Conservation (phyloP, 352 stramenopile species). For the Phytophthora melonis region DNA sequence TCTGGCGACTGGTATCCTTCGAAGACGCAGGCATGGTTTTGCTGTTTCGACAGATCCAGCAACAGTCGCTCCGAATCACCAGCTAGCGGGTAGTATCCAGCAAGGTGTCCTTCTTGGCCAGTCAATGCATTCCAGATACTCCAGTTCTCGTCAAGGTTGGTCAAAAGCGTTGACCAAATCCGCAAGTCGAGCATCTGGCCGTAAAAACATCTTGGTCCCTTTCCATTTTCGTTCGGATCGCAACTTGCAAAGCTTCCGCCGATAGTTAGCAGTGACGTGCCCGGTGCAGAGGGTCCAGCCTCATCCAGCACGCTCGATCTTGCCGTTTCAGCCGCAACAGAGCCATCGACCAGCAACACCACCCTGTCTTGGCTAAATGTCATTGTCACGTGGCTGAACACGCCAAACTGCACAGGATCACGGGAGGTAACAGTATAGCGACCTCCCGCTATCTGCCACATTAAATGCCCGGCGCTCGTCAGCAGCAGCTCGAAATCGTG, state of each 20-base stretch:
- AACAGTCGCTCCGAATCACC: slow-evolving; percentile 69
- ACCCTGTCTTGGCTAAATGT: slow-evolving; percentile 50
- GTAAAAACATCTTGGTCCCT: slow-evolving; percentile 56
- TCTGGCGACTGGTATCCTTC: slow-evolving; percentile 49
- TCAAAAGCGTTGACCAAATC: slow-evolving; percentile 61
- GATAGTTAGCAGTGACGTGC: slow-evolving; percentile 53
- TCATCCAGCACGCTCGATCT: slow-evolving; percentile 37
- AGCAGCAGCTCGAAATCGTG: slow-evolving; percentile 69
- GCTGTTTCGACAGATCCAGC: slow-evolving; percentile 71
- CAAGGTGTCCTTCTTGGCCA: slow-evolving; percentile 53
- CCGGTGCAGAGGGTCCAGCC: slow-evolving; percentile 33
- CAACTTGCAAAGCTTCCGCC: slow-evolving; percentile 58
- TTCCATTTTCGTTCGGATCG: slow-evolving; percentile 27
- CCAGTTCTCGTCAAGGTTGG: slow-evolving; percentile 43
- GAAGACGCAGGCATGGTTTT: slow-evolving; percentile 80
- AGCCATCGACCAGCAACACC: slow-evolving; percentile 58
- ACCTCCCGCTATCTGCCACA: slow-evolving; percentile 61
- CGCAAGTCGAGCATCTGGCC: slow-evolving; percentile 76
- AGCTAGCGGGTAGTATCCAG: slow-evolving; percentile 84
- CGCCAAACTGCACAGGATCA: slow-evolving; percentile 48
- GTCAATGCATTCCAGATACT: slow-evolving; percentile 43
- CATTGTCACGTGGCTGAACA: slow-evolving; percentile 74
- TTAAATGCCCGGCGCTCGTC: slow-evolving; percentile 46
- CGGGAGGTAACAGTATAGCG: slow-evolving; percentile 49
- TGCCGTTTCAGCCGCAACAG: slow-evolving; percentile 44